Evolutionary conservation across 305 asterid species (phyloP).

Genomic region (Ilex paraguariensis): DNA sequence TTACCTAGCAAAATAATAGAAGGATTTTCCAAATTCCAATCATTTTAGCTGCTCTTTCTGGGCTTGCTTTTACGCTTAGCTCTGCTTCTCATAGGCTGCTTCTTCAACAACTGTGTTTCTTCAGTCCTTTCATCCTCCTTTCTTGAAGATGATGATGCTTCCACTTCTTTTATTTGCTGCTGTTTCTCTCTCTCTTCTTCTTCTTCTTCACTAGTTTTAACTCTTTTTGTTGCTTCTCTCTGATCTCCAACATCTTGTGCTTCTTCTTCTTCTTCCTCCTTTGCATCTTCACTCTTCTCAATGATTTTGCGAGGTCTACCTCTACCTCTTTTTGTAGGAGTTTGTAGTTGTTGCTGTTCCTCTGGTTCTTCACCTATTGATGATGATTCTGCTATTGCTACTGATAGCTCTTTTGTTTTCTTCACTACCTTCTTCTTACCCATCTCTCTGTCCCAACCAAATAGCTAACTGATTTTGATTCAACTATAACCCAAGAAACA

Average conservation of each 20-base stretch:
- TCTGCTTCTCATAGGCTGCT: conserved; percentile 27
- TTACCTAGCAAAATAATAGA: too few relatives aligned
- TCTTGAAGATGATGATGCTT: conserved; percentile 11
- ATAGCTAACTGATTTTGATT: too few relatives aligned
- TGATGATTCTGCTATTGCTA: conserved; percentile 28
- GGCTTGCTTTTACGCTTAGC: conserved; percentile 64
- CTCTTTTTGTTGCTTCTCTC: conserved; percentile 29
- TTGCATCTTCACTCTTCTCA: conserved; percentile 13
- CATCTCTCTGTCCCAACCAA: conserved; percentile 19
- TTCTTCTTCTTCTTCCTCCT: conserved; percentile 9
- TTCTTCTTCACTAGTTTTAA: conserved; percentile 15
- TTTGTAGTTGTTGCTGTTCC: conserved; percentile 3
- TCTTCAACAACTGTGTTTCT: too few relatives aligned
- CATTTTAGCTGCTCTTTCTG: conserved; percentile 43
- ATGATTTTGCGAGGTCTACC: conserved; percentile 55
- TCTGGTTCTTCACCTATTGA: conserved; percentile 25
- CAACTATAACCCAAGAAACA: too few relatives aligned
- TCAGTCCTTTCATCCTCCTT: not conserved
- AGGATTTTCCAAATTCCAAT: too few relatives aligned
- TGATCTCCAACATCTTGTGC: conserved; percentile 10
- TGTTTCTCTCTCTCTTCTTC: conserved; percentile 17
- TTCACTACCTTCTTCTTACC: conserved; percentile 44
- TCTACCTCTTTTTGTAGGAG: conserved; percentile 38
- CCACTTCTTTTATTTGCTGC: not conserved
- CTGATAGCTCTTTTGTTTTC: conserved; percentile 43